phyloP scores from a whole-genome alignment of 2,329 filamentous ascomycete species.

The Phialophora verrucosa region DNA sequence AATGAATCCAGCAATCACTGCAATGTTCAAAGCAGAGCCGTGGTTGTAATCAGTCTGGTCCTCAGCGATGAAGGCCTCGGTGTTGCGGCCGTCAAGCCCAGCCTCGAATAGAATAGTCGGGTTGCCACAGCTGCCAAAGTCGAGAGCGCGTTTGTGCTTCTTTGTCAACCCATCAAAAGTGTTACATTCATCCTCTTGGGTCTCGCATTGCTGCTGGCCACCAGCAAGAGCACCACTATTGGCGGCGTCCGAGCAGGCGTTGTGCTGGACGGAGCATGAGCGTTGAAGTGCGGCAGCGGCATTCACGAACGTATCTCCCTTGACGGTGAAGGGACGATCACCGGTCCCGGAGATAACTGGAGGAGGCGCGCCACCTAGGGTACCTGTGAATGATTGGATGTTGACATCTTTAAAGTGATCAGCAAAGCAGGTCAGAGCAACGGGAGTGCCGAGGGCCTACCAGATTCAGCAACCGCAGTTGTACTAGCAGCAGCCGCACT shows the following conservation, averaged over 20 bases:
- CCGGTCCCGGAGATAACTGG: slow-evolving; percentile 59
- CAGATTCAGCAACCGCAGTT: slow-evolving; percentile 8
- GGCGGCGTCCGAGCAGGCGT: slow-evolving; percentile 58
- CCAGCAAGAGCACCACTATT: slow-evolving; percentile 19
- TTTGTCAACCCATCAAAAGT: slow-evolving; percentile 13
- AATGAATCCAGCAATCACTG: slow-evolving; percentile 56
- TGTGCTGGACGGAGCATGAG: slow-evolving; percentile 69
- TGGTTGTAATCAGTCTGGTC: slow-evolving; percentile 57
- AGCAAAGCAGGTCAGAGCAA: neutral
- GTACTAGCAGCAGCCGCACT: slow-evolving; percentile 2
- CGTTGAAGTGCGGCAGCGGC: slow-evolving; percentile 62
- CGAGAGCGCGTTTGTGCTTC: slow-evolving; percentile 34
- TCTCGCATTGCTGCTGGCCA: slow-evolving; percentile 16
- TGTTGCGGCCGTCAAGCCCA: slow-evolving; percentile 55
- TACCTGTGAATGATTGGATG: slow-evolving; percentile 50
- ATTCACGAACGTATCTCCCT: slow-evolving; percentile 64
- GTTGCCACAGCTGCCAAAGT: slow-evolving; percentile 57
- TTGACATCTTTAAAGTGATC: slow-evolving; percentile 18
- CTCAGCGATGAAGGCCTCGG: slow-evolving; percentile 51
- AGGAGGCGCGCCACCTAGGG: slow-evolving; percentile 60
- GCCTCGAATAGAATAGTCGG: slow-evolving; percentile 58
- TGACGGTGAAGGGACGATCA: slow-evolving; percentile 63
- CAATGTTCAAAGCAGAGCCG: slow-evolving; percentile 58
- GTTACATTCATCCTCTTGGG: slow-evolving; percentile 22
- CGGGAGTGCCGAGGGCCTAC: neutral